These are phyloP conservation scores for Saturnispora halmiae DNA, from an alignment of 805 yeast species.

Conservation along the genomic window DNA sequence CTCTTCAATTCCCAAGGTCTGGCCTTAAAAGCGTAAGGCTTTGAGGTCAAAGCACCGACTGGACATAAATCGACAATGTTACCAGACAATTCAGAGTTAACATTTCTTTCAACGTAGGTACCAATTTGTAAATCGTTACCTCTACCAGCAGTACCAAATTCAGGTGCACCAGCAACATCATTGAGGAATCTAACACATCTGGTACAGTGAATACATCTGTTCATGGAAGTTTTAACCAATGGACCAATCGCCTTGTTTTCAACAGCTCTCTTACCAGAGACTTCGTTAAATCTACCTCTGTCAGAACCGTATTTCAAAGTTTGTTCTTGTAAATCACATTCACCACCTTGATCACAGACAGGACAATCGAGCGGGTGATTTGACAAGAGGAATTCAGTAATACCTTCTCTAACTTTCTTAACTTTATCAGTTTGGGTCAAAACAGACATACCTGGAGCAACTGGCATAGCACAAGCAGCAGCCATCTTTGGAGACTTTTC, in stretches of 20 bases:
- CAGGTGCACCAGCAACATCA: constrained; percentile 90
- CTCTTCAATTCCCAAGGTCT: constrained; percentile 90
- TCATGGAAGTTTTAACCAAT: constrained; percentile 81
- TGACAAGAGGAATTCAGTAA: constrained; percentile 77
- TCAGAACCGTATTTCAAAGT: constrained; percentile 74
- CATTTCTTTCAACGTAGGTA: constrained; percentile 75
- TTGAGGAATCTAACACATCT: constrained; percentile 84
- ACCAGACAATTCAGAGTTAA: constrained; percentile 79
- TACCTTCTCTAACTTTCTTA: constrained; percentile 79
- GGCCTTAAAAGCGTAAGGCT: constrained; percentile 87
- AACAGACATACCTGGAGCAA: constrained; percentile 82
- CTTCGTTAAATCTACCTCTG: constrained; percentile 76
- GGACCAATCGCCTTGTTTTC: constrained; percentile 91
- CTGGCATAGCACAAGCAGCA: constrained; percentile 90
- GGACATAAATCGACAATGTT: constrained; percentile 85
- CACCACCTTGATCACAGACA: constrained; percentile 91
- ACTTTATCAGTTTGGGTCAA: constrained; percentile 71
- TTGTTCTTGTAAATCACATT: constrained; percentile 88
- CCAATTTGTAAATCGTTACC: constrained; percentile 92
- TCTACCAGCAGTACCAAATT: constrained; percentile 80
- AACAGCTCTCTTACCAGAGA: constrained; percentile 79
- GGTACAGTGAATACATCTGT: constrained; percentile 87
- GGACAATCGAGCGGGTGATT: constrained; percentile 93
- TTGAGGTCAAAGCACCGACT: constrained; percentile 83
- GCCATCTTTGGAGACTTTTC: constrained; percentile 85